Percentiles rank a stretch among this genome's conserved stretches.
phyloP scores from a whole-genome alignment of 2,329 filamentous ascomycete genomes.

The Dendrostoma leiphaemia region DNA sequence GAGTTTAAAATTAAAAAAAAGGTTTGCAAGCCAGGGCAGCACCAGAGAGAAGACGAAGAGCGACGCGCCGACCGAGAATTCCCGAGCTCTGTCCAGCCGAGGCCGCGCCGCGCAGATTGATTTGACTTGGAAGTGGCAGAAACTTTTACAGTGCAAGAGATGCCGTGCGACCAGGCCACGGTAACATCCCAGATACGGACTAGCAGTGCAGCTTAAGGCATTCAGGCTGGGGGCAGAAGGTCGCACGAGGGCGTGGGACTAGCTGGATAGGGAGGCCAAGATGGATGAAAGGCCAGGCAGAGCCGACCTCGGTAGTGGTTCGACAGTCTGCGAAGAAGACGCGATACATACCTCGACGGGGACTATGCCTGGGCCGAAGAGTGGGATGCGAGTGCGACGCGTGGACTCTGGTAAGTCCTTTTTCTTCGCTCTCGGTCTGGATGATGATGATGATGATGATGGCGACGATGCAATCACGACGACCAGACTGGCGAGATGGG shows the following conservation, averaged over 20 bases:
- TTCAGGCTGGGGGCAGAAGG: background rate
- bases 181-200: background rate
- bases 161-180: background rate
- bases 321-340: background rate
- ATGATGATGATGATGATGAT: too few relatives aligned
- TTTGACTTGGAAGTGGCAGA: too few relatives aligned
- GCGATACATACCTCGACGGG: too few relatives aligned
- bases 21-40: background rate
- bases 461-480: too few relatives aligned
- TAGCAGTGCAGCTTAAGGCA: background rate
- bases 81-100: background rate
- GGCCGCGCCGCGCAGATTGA: too few relatives aligned
- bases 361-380: too few relatives aligned
- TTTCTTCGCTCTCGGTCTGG: too few relatives aligned
- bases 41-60: too few relatives aligned
- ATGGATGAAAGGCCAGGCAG: background rate
- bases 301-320: background rate
- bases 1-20: background rate
- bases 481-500: too few relatives aligned
- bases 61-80: background rate
- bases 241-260: background rate
- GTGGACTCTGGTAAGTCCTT: too few relatives aligned
- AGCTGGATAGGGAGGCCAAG: background rate
- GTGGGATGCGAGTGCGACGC: too few relatives aligned
- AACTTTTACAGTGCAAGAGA: background rate